Conservation (phyloP, 129 eudicot species). For the Ambrosia trifida region DNA sequence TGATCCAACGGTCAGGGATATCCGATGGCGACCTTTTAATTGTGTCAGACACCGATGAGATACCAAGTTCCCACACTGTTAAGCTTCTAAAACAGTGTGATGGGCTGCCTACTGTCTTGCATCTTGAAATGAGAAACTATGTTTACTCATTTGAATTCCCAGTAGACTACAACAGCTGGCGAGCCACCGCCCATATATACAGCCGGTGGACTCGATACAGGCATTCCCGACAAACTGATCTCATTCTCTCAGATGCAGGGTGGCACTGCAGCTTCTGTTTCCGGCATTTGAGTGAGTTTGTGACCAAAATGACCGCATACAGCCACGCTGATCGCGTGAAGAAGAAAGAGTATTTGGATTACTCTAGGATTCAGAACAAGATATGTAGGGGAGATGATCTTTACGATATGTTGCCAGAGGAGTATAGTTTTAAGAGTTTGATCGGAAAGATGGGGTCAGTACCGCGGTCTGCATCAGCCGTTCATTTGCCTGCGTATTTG, state of each 20-base stretch:
- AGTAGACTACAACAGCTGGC: conserved; percentile 82
- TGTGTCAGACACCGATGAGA: conserved; percentile 85
- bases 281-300: conserved; percentile 57
- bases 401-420: conserved; percentile 87
- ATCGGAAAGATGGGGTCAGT: conserved; percentile 94
- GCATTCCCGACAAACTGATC: conserved; percentile 66
- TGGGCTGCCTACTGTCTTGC: conserved; percentile 62
- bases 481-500: conserved; percentile 82
- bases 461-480: conserved; percentile 80
- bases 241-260: conserved; percentile 80
- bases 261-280: conserved; percentile 99
- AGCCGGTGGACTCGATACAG: conserved; percentile 57
- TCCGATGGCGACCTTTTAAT: conserved; percentile 68
- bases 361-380: conserved; percentile 62
- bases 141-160: conserved; percentile 93
- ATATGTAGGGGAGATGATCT: conserved; percentile 81
- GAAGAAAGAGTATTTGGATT: conserved; percentile 45
- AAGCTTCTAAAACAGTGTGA: conserved; percentile 74
- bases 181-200: conserved; percentile 67
- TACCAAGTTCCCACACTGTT: conserved; percentile 86
- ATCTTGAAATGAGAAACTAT: conserved; percentile 75
- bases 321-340: conserved; percentile 89
- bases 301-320: conserved; percentile 85
- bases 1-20: conserved; percentile 65
- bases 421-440: conserved; percentile 66